Base-by-base conservation (phyloP, 495 filamentous ascomycete species). In the Melanomma pulvis-pyrius region DNA sequence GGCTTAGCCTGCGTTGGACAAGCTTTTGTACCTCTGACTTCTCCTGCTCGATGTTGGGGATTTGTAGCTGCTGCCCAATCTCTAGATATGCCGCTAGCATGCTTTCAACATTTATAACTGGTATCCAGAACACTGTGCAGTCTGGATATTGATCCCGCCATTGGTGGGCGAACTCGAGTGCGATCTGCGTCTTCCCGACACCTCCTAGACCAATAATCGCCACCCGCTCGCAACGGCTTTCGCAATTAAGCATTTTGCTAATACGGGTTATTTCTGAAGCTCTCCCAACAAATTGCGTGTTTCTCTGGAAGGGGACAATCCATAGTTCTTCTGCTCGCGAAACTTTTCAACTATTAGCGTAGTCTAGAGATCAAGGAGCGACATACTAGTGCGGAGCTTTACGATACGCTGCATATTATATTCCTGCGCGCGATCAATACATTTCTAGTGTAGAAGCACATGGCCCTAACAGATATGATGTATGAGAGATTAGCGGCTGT, bases 41-140 rank as follows among this genome's bases (percentile, higher is more conserved):
- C 15, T 59, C 34, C 11, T 66, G 53, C 19, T 50, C 29, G 12
- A 12, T 3, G 22, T 32, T 54, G 8, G 67, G 36, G 15, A 54
- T 58, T 24, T 50, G 19, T 11, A 54, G 65, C 48, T 48, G 11
- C 22, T 60, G 39, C 12, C 21, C 67, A 53, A 66, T 54, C 3
- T 61, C 47, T 30, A 44, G 7, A 30, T 55, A 65, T 41, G 52
- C 61, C 47, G 66, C 63, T 21, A 68, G 26, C 39, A 69, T 29
- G 21, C n/a, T 66, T 29, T 69, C 63, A 28, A 60, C 44, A 30
- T 46, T 64, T 12, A 52, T 41, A 19, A 61, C 65, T 29, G 25
- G 54, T 12, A 69, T 52, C 67, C 67, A 66, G 22, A 69, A 59
- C n/a, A 66, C 39, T 11, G 62, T 66, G 48, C 34, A 69, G 21